Conservation (phyloP, 768 basidiomycete species). For the Boletus tylopilopsis region DNA sequence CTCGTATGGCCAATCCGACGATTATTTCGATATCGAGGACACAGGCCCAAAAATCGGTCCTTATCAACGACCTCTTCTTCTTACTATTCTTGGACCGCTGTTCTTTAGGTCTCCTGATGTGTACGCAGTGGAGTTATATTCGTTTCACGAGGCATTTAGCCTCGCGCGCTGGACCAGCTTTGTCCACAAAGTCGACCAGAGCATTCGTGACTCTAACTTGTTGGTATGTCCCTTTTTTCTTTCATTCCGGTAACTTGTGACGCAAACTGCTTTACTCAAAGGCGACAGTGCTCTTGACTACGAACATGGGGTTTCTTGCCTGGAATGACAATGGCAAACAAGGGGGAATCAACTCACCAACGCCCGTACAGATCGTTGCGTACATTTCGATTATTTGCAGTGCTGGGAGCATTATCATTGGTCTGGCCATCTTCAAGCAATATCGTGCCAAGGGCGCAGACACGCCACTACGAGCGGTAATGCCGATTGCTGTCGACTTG, state of each 20-base stretch:
- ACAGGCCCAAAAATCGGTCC: conserved; percentile 5
- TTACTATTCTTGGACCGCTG: conserved; percentile 21
- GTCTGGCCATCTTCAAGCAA: conserved; percentile 31
- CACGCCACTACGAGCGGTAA: conserved; percentile 29
- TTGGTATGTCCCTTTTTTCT: conserved; percentile 12
- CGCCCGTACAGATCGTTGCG: conserved; percentile 21
- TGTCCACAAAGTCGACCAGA: conserved; percentile 29
- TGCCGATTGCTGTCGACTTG: not conserved
- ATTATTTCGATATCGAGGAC: conserved; percentile 30
- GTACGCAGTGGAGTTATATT: conserved; percentile 26
- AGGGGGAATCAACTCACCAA: conserved; percentile 6
- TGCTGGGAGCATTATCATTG: conserved; percentile 27
- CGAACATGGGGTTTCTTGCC: conserved; percentile 23
- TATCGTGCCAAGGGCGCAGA: conserved; percentile 31
- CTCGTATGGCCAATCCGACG: conserved; percentile 30
- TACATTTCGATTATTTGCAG: conserved; percentile 29
- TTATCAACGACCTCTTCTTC: conserved; percentile 19
- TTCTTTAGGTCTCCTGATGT: conserved; percentile 27
- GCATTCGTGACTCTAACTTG: conserved; percentile 31
- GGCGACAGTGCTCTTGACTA: conserved; percentile 29
- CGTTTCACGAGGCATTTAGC: conserved; percentile 26
- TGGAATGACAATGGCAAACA: conserved; percentile 10
- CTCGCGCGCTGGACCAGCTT: conserved; percentile 27
- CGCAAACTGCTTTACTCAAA: not conserved
- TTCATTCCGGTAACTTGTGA: not conserved